Conservation (phyloP, 352 stramenopile genomes). For the Phytophthora cactorum region DNA sequence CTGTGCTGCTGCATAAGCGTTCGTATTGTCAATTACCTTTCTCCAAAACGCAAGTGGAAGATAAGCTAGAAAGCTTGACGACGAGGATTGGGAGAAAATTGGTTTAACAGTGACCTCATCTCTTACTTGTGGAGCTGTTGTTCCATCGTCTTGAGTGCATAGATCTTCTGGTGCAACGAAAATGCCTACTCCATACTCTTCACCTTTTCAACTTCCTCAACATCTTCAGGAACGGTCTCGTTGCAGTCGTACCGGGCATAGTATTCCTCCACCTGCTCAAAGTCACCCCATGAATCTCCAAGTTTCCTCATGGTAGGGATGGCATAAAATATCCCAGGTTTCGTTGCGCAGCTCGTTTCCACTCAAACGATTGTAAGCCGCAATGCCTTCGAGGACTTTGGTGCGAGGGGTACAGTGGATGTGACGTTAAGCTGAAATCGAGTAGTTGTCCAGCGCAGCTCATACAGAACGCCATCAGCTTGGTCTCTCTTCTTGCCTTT, state of each 20-base stretch:
- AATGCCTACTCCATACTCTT: neutral
- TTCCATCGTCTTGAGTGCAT: neutral
- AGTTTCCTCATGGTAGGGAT: neutral
- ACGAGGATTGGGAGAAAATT: neutral
- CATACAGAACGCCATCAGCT: neutral
- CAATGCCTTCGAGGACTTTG: neutral
- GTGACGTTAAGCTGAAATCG: neutral
- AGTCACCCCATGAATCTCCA: neutral
- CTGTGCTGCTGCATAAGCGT: neutral
- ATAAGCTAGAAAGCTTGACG: conserved; percentile 1
- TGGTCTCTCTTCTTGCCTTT: neutral
- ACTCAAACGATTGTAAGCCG: neutral
- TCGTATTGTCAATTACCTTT: conserved; percentile 1
- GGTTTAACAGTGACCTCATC: neutral
- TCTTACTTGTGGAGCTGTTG: neutral
- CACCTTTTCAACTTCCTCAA: neutral
- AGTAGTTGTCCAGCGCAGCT: neutral
- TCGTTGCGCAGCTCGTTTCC: neutral
- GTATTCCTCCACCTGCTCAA: neutral
- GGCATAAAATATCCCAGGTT: neutral
- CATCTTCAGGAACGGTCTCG: neutral
- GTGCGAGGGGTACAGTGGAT: neutral
- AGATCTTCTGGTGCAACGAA: neutral
- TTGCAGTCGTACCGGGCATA: neutral
- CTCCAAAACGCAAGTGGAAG: conserved; percentile 2